Base-by-base conservation (phyloP, 2,329 filamentous ascomycete genomes). In the Hirsutella minnesotensis region DNA sequence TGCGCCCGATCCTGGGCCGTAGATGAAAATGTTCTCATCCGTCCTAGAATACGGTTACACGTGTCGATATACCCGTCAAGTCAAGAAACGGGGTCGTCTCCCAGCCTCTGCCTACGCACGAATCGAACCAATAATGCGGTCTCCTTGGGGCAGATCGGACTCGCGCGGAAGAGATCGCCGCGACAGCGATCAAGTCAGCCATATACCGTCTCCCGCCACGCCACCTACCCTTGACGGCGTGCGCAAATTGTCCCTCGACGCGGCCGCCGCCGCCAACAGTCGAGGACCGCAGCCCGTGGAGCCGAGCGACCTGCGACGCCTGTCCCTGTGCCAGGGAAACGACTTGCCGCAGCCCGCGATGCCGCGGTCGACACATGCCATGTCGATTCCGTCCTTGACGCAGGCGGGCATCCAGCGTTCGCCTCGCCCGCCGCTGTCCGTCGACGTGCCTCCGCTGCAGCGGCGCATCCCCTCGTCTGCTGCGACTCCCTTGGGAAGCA, bases 51-150 rank as follows among this genome's bases (percentile, higher is more conserved):
- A 65, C 47, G 60, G 59, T 7, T 63, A 64, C 40, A 52, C 54
- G 16, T 65, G 62, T 42, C 53, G 54, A 15, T 65, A 65, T 42
- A 59, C 61, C 24, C 56, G 62, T 19, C 52, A 60, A 31, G 51
- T 64, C 19, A 63, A 62, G 50, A 64, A 63, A 43, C 51, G 62
- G 20, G 62, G 62, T 7, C 58, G 62, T 10, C 48, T 57, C 19
- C 61, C 60, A 18, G 49, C 49, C 30, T 56, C 54, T 16, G 40
- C 45, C 24, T 41, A 27, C 4, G 42, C 33, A 5, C 13, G 22
- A 19, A 9, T 35, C 16, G 15, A 35, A 18, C 33, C 33, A n/a
- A 16, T n/a, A n/a, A 9, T 18, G 15, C 15, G 16, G 15, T 35
- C 33, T 13, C 33, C 33, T 8, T 35, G 33, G 33, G 9, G 33